phyloP scores from a whole-genome alignment of 805 yeast genomes.

The Pichia thaimueangensis region DNA sequence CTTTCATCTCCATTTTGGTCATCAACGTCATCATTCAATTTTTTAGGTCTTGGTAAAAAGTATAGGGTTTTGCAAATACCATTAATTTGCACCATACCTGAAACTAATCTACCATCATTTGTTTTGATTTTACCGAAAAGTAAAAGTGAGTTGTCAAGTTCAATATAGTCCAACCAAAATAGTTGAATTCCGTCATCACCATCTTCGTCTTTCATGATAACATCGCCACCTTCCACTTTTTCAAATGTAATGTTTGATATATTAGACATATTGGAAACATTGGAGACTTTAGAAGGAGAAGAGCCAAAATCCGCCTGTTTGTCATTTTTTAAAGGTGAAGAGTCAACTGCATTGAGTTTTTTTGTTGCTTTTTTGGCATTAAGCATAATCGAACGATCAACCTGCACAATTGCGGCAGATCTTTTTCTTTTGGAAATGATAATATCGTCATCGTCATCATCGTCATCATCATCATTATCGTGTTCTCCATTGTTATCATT shows the following conservation, averaged over 20 bases:
- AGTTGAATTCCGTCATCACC: conserved; percentile 47
- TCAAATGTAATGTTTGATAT: conserved; percentile 24
- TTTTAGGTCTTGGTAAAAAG: conserved; percentile 60
- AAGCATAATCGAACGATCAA: conserved; percentile 38
- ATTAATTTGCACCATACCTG: conserved; percentile 70
- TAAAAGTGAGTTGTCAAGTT: conserved; percentile 59
- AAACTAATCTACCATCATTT: conserved; percentile 50
- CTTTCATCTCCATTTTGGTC: conserved; percentile 32
- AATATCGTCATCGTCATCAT: conserved; percentile 48
- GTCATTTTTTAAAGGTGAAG: conserved; percentile 22
- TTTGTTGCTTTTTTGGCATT: conserved; percentile 23
- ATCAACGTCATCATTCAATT: conserved; percentile 31
- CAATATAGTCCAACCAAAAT: conserved; percentile 89
- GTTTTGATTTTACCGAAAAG: conserved; percentile 78
- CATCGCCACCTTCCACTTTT: conserved; percentile 31
- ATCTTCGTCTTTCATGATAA: conserved; percentile 22
- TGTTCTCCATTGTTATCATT: conserved; percentile 2
- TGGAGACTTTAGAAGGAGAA: conserved; percentile 22
- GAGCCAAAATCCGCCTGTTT: conserved; percentile 15
- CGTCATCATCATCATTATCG: conserved; percentile 17
- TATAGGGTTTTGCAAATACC: conserved; percentile 66
- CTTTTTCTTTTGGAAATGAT: conserved; percentile 51
- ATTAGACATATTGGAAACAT: conserved; percentile 21
- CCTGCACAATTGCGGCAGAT: conserved; percentile 35
- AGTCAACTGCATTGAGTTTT: conserved; percentile 12